Evolutionary conservation across 1,284 basidiomycete species (phyloP).

Genomic region (Sanghuangporus sanghuang): DNA sequence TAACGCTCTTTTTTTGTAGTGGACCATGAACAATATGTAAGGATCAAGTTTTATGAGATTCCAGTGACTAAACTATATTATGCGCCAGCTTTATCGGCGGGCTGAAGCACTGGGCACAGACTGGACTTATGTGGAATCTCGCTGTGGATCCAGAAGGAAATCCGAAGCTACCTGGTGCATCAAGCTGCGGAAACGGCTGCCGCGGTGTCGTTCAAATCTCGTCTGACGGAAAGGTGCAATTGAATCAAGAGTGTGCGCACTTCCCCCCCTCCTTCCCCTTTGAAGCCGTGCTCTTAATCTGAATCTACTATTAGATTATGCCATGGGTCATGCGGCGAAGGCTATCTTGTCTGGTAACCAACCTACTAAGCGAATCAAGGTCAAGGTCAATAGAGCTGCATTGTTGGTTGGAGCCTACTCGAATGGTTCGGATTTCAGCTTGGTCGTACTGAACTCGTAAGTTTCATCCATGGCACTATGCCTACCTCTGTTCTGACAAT

Average conservation of each 20-base stretch:
- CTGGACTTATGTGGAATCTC: slow-evolving; percentile 70
- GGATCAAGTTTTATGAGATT: neutral
- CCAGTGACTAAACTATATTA: slow-evolving; percentile 20
- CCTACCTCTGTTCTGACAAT: neutral
- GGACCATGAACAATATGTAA: slow-evolving; percentile 7
- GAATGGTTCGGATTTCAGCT: slow-evolving; percentile 61
- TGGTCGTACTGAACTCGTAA: slow-evolving; percentile 61
- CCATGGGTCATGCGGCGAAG: slow-evolving; percentile 70
- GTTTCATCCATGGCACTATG: slow-evolving; percentile 30
- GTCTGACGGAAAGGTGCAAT: slow-evolving; percentile 49
- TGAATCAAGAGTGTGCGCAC: slow-evolving; percentile 66
- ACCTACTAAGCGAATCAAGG: slow-evolving; percentile 59
- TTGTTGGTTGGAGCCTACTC: slow-evolving; percentile 60
- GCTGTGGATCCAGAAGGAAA: slow-evolving; percentile 57
- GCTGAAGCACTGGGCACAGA: slow-evolving; percentile 39
- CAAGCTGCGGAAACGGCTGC: slow-evolving; percentile 59
- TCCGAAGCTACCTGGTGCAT: slow-evolving; percentile 59
- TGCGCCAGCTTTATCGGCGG: slow-evolving; percentile 31
- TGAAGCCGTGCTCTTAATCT: neutral
- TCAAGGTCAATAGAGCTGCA: slow-evolving; percentile 53
- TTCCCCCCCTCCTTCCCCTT: neutral
- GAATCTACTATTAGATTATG: slow-evolving; percentile 46
- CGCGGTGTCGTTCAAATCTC: slow-evolving; percentile 61
- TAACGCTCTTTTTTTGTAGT: neutral
- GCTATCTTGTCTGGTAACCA: slow-evolving; percentile 60